phyloP scores from a whole-genome alignment of 441 rosid species.

The Sinapis alba region DNA sequence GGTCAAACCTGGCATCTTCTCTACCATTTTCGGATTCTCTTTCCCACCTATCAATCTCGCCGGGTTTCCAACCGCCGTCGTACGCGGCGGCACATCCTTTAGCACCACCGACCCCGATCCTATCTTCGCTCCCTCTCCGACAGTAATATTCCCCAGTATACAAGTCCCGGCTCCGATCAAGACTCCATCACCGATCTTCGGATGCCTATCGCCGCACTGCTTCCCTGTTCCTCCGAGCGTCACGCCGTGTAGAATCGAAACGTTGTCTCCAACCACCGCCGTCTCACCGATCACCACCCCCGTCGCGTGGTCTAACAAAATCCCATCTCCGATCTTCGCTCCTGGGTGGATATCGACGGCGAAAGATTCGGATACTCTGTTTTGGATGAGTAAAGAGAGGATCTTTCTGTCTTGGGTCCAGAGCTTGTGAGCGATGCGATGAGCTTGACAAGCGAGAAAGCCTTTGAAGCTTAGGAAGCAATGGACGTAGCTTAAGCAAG shows the following conservation, averaged over 20 bases:
- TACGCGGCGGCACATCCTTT: neutral
- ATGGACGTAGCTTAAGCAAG: neutral
- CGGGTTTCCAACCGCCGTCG: neutral
- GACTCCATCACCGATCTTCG: neutral
- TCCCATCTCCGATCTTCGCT: neutral
- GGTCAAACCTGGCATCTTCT: neutral
- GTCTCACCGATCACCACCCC: neutral
- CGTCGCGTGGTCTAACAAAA: neutral
- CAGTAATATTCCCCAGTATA: neutral
- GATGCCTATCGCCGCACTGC: neutral
- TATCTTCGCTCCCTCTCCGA: neutral
- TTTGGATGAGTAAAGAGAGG: neutral
- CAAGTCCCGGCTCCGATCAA: neutral
- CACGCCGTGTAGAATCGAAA: neutral
- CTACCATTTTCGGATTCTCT: neutral
- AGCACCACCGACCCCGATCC: neutral
- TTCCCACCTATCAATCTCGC: neutral
- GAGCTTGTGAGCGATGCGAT: neutral
- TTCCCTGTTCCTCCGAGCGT: neutral
- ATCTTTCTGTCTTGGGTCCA: neutral
- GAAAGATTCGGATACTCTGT: neutral
- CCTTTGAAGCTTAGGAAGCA: constrained; percentile 4
- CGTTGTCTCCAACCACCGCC: constrained; percentile 2
- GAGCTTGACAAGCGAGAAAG: neutral
- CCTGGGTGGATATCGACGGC: neutral